Percentiles rank a stretch among this genome's conserved stretches.
Evolutionary conservation across 257 asterid species (phyloP).

Genomic region (Capsicum baccatum): DNA sequence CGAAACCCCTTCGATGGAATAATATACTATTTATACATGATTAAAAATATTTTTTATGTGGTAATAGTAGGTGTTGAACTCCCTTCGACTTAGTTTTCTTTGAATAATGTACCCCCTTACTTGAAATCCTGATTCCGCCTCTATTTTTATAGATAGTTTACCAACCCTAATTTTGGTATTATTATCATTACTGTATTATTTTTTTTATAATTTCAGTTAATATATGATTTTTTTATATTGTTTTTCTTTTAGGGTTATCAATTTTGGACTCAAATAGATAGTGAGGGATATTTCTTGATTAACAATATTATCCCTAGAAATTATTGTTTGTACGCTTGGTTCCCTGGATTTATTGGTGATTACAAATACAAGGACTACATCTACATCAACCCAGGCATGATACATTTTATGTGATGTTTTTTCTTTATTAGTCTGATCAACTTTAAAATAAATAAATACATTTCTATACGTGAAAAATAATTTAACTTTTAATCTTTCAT

Average conservation of each 20-base stretch:
- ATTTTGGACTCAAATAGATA: constrained; percentile 32
- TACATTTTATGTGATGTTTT: background rate
- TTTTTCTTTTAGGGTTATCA: constrained; percentile 27
- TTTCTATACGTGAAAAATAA: background rate
- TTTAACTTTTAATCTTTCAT: background rate
- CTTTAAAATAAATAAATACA: background rate
- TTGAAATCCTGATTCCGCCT: too few species aligned
- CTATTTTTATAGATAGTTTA: background rate
- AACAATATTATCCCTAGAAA: constrained; percentile 30
- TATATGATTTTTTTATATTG: background rate
- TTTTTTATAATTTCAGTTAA: too few species aligned
- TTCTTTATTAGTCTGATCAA: background rate
- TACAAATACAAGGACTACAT: background rate
- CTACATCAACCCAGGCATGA: constrained; percentile 21
- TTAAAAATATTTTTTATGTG: too few species aligned
- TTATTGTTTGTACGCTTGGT: constrained; percentile 32
- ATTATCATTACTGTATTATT: too few species aligned
- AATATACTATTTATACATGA: too few species aligned
- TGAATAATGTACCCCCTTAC: too few species aligned
- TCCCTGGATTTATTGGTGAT: constrained; percentile 33
- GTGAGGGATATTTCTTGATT: constrained; percentile 19
- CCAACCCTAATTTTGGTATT: background rate
- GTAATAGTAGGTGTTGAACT: too few species aligned
- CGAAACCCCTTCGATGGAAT: too few species aligned
- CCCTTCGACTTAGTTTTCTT: too few species aligned